Base-by-base conservation (phyloP, 2,329 filamentous ascomycete species). In the Cercospora zeina region DNA sequence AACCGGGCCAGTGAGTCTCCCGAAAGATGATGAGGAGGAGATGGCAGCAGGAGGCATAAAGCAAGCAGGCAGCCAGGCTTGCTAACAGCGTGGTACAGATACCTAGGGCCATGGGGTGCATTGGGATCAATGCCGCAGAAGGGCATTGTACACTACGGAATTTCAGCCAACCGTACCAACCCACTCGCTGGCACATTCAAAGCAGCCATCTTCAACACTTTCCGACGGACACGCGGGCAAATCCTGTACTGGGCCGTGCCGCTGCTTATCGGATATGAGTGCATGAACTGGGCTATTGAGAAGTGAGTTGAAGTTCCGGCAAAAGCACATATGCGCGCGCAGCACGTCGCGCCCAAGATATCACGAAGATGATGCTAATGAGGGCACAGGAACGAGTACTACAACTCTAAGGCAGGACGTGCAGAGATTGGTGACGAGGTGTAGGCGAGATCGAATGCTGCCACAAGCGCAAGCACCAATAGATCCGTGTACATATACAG, bases 151-250 rank as follows among this genome's bases (percentile, higher is more conserved):
- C 81, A 82, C 73, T 97, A 96, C 81, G 84, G 88, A 69, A 76
- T 99, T 70, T 88, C 90, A 71, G 80, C 89, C 70, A 97, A 99
- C 85, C 89, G 90, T 76, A 93, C 96, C 82, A 88, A 90, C 74
- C 90, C 92, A 67, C 84, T 96, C 70, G 91, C 91, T 67, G 91
- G 90, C 72, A 82, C 88, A 64, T 78, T 84, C 68, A 81, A 93
- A 78, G 89, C 88, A 70, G 93, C 93, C 74, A 80, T 97, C 82
- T 97, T 97, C 88, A 99, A 99, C 86, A 88, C 87, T 72, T 96
- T 89, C 85, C 88, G 95, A 78, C 87, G 95, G 74, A 90, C 89
- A 80, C 88, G 87, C 77, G 79, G 84, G 71, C 95, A 97, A 83
- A 87, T 96, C 70, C 87, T 97, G 71, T 99, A 93, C 85, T 87